These are phyloP conservation scores for Termitomyces sp. DNA, from an alignment of 768 basidiomycete genomes.

Conservation along the genomic window DNA sequence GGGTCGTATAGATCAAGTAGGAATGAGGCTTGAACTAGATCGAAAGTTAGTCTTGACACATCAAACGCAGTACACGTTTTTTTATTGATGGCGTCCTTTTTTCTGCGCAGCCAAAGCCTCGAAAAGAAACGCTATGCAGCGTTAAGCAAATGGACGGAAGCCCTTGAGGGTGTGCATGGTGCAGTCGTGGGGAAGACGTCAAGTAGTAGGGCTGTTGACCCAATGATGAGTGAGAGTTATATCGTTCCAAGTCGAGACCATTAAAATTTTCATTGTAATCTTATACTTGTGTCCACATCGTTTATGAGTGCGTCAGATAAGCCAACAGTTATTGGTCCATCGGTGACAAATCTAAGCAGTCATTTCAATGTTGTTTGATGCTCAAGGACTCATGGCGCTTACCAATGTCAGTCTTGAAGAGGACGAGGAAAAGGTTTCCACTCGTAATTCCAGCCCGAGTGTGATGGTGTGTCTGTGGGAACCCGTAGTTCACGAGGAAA, in stretches of 20 bases:
- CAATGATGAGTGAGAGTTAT: slow-evolving; percentile 16
- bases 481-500: slow-evolving; percentile 85
- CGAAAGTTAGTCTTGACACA: slow-evolving; percentile 51
- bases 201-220: slow-evolving; percentile 31
- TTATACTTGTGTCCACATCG: background rate
- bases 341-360: background rate
- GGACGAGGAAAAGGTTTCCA: slow-evolving; percentile 66
- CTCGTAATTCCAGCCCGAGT: slow-evolving; percentile 81
- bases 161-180: slow-evolving; percentile 73
- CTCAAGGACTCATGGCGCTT: background rate
- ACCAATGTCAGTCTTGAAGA: slow-evolving; percentile 24
- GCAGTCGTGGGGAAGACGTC: slow-evolving; percentile 69
- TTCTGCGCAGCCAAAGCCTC: slow-evolving; percentile 60
- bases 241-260: slow-evolving; percentile 10
- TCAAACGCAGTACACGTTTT: background rate
- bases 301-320: background rate
- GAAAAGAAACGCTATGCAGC: slow-evolving; percentile 85
- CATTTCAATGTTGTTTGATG: background rate
- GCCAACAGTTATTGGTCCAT: background rate
- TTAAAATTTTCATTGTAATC: slow-evolving; percentile 10
- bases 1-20: slow-evolving; percentile 94
- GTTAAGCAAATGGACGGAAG: slow-evolving; percentile 75
- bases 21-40: slow-evolving; percentile 88
- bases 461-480: slow-evolving; percentile 81
- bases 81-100: background rate